A percentile compares a stretch with the other conserved stretches of the same genome.
Conservation (phyloP, 1,139 yeast genomes). For the Groenewaldozyma sp. region DNA sequence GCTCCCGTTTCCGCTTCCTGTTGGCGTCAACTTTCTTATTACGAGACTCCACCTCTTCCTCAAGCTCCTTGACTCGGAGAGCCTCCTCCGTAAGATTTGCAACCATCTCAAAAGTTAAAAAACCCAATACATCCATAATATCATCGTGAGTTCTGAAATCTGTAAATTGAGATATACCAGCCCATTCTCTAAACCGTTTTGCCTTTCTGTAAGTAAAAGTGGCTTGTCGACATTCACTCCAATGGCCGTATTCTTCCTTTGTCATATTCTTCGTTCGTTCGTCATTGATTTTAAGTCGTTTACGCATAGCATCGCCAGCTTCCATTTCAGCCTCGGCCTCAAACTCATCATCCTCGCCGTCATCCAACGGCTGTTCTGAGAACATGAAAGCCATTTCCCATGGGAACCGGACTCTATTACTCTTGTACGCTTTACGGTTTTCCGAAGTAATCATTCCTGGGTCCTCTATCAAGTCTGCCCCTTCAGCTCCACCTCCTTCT, state of each 20-base stretch:
- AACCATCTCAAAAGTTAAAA: constrained; percentile 91
- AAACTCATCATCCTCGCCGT: constrained; percentile 57
- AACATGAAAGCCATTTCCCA: constrained; percentile 97
- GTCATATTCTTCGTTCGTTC: constrained; percentile 93
- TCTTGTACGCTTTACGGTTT: constrained; percentile 58
- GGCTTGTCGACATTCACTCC: constrained; percentile 98
- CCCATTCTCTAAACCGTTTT: constrained; percentile 93
- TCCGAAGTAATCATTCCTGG: constrained; percentile 30
- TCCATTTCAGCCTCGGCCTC: constrained; percentile 85
- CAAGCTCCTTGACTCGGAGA: constrained; percentile 63
- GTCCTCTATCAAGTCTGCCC: constrained; percentile 45
- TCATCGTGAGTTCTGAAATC: constrained; percentile 94
- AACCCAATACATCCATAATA: constrained; percentile 91
- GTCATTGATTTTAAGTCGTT: constrained; percentile 85
- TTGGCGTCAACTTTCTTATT: constrained; percentile 19
- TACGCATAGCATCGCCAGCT: constrained; percentile 79
- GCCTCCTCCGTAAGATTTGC: constrained; percentile 93
- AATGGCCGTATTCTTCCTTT: constrained; percentile 92
- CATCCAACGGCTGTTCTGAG: constrained; percentile 75
- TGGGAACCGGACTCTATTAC: constrained; percentile 75
- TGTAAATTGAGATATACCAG: constrained; percentile 72
- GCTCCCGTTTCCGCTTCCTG: constrained; percentile 34
- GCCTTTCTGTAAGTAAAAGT: constrained; percentile 90
- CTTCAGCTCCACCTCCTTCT: constrained; percentile 73
- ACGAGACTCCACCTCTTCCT: constrained; percentile 39